These are phyloP conservation scores for Aspergillus hancockii DNA, from an alignment of 495 filamentous ascomycete genomes.

Conservation along the genomic window DNA sequence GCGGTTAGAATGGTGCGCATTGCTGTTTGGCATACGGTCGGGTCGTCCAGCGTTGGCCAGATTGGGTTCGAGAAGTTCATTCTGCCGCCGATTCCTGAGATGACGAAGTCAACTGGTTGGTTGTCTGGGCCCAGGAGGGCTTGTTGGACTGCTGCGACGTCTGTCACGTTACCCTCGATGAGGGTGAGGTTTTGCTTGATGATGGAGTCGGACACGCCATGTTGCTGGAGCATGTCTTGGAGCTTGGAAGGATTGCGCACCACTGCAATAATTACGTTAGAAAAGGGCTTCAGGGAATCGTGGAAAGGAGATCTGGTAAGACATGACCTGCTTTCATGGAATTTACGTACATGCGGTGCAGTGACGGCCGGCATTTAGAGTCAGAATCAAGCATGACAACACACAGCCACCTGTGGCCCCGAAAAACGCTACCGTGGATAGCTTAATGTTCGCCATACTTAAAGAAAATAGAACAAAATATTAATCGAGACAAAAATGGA, in stretches of 20 bases:
- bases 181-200: slow-evolving; percentile 45
- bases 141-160: slow-evolving; percentile 38
- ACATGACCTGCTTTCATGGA: too few relatives aligned
- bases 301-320: too few relatives aligned
- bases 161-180: slow-evolving; percentile 53
- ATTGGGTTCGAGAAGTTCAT: slow-evolving; percentile 23
- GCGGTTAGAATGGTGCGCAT: slow-evolving; percentile 48
- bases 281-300: too few relatives aligned
- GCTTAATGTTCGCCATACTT: neutral
- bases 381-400: slow-evolving; percentile 46
- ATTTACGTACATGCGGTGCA: slow-evolving; percentile 37
- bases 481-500: too few relatives aligned
- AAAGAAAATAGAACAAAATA: too few relatives aligned
- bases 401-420: slow-evolving; percentile 54
- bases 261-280: too few relatives aligned
- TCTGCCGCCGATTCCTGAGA: slow-evolving; percentile 37
- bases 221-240: slow-evolving; percentile 34
- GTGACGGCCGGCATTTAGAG: slow-evolving; percentile 51
- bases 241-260: slow-evolving; percentile 67
- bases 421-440: slow-evolving; percentile 45
- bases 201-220: slow-evolving; percentile 29
- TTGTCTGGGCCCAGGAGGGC: slow-evolving; percentile 31
- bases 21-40: slow-evolving; percentile 56
- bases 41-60: slow-evolving; percentile 49
- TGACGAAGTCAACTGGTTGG: slow-evolving; percentile 20